Conservation (phyloP, 768 basidiomycete species). For the Pisolithus tinctorius region DNA sequence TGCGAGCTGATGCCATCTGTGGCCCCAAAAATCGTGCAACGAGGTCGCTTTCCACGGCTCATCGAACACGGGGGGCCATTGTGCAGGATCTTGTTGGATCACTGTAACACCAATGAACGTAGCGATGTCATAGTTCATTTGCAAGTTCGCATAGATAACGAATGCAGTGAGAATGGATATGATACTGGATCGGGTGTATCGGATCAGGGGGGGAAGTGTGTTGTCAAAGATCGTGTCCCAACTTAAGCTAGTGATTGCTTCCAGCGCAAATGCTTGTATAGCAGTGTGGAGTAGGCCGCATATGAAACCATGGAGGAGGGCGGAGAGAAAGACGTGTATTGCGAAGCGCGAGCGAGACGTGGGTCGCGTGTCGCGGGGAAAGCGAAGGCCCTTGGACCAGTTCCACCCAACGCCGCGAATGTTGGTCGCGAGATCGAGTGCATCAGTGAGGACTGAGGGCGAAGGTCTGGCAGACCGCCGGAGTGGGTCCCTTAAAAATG, state of each 20-base stretch:
- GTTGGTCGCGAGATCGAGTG: slow-evolving; percentile 43
- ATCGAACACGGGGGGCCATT: slow-evolving; percentile 29
- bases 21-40: slow-evolving; percentile 31
- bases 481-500: slow-evolving; percentile 6
- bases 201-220: slow-evolving; percentile 17
- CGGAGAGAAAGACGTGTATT: slow-evolving; percentile 25
- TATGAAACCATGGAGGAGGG: slow-evolving; percentile 29
- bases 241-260: slow-evolving; percentile 13
- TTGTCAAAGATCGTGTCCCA: slow-evolving; percentile 29
- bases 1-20: slow-evolving; percentile 33
- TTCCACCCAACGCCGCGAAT: slow-evolving; percentile 60
- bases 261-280: slow-evolving; percentile 27
- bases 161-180: slow-evolving; percentile 40
- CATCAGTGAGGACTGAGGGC: slow-evolving; percentile 25
- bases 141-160: slow-evolving; percentile 38
- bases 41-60: slow-evolving; percentile 32
- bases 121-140: slow-evolving; percentile 23
- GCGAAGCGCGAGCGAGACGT: slow-evolving; percentile 33
- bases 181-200: slow-evolving; percentile 25
- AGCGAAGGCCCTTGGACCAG: slow-evolving; percentile 35
- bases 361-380: slow-evolving; percentile 34
- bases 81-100: slow-evolving; percentile 20
- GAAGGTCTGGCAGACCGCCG: slow-evolving; percentile 4
- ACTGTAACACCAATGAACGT: slow-evolving; percentile 19
- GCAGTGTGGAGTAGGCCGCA: slow-evolving; percentile 41